Conservation (phyloP, 2,329 filamentous ascomycete species). For the Fusarium secorum region DNA sequence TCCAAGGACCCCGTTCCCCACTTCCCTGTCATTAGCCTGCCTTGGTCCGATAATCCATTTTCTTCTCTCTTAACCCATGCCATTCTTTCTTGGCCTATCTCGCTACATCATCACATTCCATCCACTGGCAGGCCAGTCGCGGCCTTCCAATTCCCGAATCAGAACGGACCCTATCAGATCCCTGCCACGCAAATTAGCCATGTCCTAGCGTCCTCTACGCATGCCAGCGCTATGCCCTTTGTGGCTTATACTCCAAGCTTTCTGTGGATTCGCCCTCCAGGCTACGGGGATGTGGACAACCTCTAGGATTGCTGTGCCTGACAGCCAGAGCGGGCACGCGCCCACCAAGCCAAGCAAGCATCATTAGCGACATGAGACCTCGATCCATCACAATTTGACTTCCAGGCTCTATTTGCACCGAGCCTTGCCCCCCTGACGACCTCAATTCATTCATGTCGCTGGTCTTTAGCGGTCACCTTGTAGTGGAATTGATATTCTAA, state of each 20-base stretch:
- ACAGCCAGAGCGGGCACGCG: conserved; percentile 33
- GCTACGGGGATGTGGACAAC: conserved; percentile 8
- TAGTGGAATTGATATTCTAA: background rate
- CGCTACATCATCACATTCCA: conserved; percentile 39
- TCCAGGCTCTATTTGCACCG: background rate
- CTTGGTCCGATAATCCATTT: conserved; percentile 3
- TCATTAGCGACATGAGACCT: conserved; percentile 21
- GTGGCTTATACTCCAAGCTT: conserved; percentile 18
- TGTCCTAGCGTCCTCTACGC: conserved; percentile 2
- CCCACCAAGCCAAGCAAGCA: conserved; percentile 23
- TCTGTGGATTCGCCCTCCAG: conserved; percentile 3
- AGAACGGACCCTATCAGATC: conserved; percentile 27
- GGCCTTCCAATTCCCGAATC: conserved; percentile 27
- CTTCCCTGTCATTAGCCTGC: conserved; percentile 9
- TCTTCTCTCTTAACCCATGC: conserved; percentile 10
- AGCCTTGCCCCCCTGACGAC: background rate
- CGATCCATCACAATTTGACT: conserved; percentile 34
- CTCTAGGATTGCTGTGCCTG: conserved; percentile 33
- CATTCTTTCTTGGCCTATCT: conserved; percentile 26
- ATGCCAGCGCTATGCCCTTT: conserved; percentile 28
- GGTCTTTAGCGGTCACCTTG: background rate
- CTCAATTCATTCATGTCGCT: background rate
- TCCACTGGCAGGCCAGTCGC: conserved; percentile 26
- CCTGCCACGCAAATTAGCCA: conserved; percentile 33
- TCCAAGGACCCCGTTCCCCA: background rate